Evolutionary conservation across 2,329 filamentous ascomycete genomes (phyloP), one percentile per base, ranked within the genome.

Genomic region (Didymella keratinophila): DNA sequence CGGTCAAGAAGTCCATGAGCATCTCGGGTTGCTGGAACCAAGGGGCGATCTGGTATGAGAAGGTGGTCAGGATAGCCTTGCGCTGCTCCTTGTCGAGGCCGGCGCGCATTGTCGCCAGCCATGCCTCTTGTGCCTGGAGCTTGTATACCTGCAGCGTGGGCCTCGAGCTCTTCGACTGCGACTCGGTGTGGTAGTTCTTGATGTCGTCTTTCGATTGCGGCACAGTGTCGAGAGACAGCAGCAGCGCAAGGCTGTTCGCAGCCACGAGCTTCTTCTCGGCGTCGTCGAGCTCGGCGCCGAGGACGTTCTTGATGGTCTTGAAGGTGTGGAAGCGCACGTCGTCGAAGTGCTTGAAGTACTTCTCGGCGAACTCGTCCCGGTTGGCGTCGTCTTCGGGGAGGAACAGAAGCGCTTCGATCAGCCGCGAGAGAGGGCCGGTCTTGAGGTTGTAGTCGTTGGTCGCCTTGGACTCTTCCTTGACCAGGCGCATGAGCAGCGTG

Each of bases 1-100:
- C 92, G n/a, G 93, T 97, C 54, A 99, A 80, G 77, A 98, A 99
- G 79, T 99, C 95, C 83, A 97, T 93, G 32, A 99, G 84, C 39
- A 96, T 83, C 72, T 98, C 94, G 1, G 93, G 90, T 61, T 92
- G 91, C 46, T 83, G 85, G 78, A 98, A 97, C 91, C 92, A 96
- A 0, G 94, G 93, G 23, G 91, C 90, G 67, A 97, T 92, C 32
- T 87, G 87, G 41, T 86, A 86, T 2, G 91, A 88, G 78, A 96
- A 89, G 61, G 90, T 84, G 60, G 86, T 84, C 46, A 99, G 83
- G 2, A 97, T 83, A 47, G 82, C 81, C 75, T 98, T 98, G 50
- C 91, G 88, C 73, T 96, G 90, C 16, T 89, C 85, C 62, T 88
- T 87, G 47, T 83, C 86, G 48, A 93, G 82, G 3, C 84, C 82